Evolutionary conservation across 371 early-diverging fungal genomes (phyloP).

Genomic region (Syncephalastrum monosporum): DNA sequence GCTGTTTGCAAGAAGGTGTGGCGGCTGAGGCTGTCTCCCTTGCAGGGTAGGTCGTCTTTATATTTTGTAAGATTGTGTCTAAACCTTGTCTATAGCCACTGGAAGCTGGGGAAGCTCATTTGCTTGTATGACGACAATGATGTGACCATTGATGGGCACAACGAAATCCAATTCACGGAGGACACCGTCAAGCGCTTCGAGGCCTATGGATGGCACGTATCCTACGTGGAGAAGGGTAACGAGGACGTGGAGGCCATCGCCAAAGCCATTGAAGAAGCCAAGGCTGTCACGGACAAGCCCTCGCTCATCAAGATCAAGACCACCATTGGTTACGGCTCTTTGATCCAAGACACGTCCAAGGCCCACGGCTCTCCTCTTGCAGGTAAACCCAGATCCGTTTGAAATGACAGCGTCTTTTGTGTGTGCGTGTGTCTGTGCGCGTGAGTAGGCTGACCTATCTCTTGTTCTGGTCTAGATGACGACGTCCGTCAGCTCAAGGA

Average conservation of each 20-base stretch:
- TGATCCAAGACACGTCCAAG: slow-evolving; percentile 79
- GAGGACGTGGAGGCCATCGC: slow-evolving; percentile 72
- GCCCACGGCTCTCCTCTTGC: slow-evolving; percentile 76
- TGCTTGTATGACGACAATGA: slow-evolving; percentile 98
- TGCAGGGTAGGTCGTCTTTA: slow-evolving; percentile 68
- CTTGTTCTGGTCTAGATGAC: slow-evolving; percentile 47
- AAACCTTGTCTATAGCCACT: slow-evolving; percentile 62
- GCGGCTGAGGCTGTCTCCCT: slow-evolving; percentile 93
- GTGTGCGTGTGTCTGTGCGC: too few relatives aligned
- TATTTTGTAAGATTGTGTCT: background rate
- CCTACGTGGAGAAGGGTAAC: slow-evolving; percentile 81
- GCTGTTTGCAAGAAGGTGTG: slow-evolving; percentile 99
- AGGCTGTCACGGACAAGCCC: slow-evolving; percentile 84
- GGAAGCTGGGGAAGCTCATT: slow-evolving; percentile 91
- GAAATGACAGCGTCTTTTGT: too few relatives aligned
- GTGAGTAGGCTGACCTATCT: too few relatives aligned
- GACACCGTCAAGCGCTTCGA: slow-evolving; percentile 89
- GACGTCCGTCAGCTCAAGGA: slow-evolving; percentile 82
- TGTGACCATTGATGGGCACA: slow-evolving; percentile 94
- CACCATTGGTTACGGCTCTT: slow-evolving; percentile 84
- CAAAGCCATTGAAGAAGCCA: slow-evolving; percentile 75
- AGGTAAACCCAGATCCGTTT: slow-evolving; percentile 29
- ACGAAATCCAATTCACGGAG: slow-evolving; percentile 90
- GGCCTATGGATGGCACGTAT: slow-evolving; percentile 93
- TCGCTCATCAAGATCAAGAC: slow-evolving; percentile 85